Percentiles rank a stretch among this genome's conserved stretches.
phyloP scores from a whole-genome alignment of 2,329 filamentous ascomycete species.

The Phialocephala sp. region DNA sequence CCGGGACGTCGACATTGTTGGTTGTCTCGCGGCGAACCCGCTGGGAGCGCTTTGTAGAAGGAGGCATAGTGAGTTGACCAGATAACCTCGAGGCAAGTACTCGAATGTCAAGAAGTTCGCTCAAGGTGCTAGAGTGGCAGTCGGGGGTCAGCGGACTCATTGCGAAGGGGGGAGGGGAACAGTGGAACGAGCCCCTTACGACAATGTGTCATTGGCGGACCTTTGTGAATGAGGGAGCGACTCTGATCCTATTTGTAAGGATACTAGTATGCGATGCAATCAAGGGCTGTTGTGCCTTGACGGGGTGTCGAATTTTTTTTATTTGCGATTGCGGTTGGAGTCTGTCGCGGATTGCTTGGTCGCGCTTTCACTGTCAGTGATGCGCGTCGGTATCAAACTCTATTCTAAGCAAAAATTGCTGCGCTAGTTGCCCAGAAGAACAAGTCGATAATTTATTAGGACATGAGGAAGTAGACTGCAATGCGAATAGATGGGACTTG shows the following conservation, averaged over 20 bases:
- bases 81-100: constrained; percentile 13
- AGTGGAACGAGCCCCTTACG: constrained; percentile 28
- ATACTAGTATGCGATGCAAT: constrained; percentile 22
- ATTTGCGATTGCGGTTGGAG: constrained; percentile 24
- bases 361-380: constrained; percentile 3
- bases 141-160: constrained; percentile 17
- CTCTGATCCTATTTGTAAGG: constrained; percentile 11
- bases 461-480: not conserved
- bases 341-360: constrained; percentile 12
- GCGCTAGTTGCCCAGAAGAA: not conserved
- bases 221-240: constrained; percentile 11
- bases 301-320: constrained; percentile 20
- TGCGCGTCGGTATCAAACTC: not conserved
- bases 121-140: not conserved
- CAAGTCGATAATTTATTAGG: not conserved
- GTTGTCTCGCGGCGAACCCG: constrained; percentile 45
- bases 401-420: not conserved
- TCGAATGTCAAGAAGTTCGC: not conserved
- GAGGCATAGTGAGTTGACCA: constrained; percentile 43
- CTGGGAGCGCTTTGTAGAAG: constrained; percentile 47
- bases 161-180: constrained; percentile 20
- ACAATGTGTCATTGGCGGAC: constrained; percentile 31
- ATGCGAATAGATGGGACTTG: not conserved
- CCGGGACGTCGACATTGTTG: constrained; percentile 38
- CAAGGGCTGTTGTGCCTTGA: constrained; percentile 20